Base-by-base conservation (phyloP, 345 rosid species). In the Gossypium herbaceum region DNA sequence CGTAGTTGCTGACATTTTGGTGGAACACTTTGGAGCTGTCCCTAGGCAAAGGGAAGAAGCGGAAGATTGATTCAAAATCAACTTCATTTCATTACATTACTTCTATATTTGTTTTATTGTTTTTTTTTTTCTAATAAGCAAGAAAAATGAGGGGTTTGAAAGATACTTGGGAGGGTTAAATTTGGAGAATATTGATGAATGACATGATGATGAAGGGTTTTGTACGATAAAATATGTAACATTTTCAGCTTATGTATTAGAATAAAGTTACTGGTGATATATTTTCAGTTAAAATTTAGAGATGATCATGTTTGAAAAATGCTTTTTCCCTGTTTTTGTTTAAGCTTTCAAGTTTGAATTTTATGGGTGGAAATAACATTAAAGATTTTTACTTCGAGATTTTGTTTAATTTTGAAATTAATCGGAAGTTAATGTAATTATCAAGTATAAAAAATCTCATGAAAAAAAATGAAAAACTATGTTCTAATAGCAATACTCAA, bases 11-110 rank as follows among this genome's bases (percentile, higher is more conserved):
- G 91, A 92, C 73, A 89, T 94, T 71, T 82, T 94, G 81, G 84
- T 94, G 10, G 70, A 88, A 56, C 83, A 89, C 41, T 94, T 91
- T 78, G 98, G 98, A 62, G 98, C 94, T 75, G 94, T 90, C 66
- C 91, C 83, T 9, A 89, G 94, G 76, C 98, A 87, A 67, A 87
- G 97, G 85, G 98, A 92, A 83, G 98, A 91, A 29, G 78, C 62
- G 44, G 61, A 59, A 60, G 79, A 68, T 9, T 76, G 69, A 76
- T 59, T n/a, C 44, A 59, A 22, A 57, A 39, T 41, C 29, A 27
- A 72, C 11, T 72, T 54, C 29, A 10, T 54, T 71, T 34, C 41
- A 34, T 34, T 34, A 1, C 47, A 34, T 71, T 54, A 29, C 55
- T 45, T 59, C 25, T 3, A 25, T 12, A 43, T 47, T 45, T 59